Evolutionary conservation across 352 stramenopile species (phyloP).

Genomic region (Phytophthora foliorum): DNA sequence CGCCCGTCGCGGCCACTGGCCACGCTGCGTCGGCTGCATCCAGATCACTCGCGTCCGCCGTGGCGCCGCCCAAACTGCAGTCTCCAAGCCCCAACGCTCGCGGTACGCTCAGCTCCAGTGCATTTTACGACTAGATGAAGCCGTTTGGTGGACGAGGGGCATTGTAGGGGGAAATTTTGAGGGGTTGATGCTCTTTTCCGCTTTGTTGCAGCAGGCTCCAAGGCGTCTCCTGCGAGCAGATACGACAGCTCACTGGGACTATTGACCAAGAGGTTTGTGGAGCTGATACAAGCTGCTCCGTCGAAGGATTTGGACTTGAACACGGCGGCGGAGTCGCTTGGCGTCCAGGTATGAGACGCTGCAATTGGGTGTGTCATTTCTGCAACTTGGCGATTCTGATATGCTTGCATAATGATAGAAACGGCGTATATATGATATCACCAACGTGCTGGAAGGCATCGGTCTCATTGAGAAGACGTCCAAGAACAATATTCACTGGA

Average conservation of each 20-base stretch:
- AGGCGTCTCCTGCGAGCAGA: constrained; percentile 83
- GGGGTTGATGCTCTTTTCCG: not conserved
- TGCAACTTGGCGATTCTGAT: not conserved
- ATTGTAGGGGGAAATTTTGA: not conserved
- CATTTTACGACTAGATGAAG: not conserved
- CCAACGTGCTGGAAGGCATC: constrained; percentile 98
- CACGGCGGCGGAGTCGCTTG: constrained; percentile 84
- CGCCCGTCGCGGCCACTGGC: constrained; percentile 15
- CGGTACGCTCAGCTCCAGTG: constrained; percentile 31
- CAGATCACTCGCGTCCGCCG: constrained; percentile 23
- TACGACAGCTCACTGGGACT: constrained; percentile 97
- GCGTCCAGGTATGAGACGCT: constrained; percentile 68
- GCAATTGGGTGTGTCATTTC: not conserved
- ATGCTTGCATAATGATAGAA: constrained; percentile 66
- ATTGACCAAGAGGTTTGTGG: constrained; percentile 98
- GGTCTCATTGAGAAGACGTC: constrained; percentile 97
- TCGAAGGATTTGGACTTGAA: constrained; percentile 96
- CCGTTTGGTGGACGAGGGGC: not conserved
- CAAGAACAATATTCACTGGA: constrained; percentile 99
- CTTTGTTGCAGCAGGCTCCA: constrained; percentile 34
- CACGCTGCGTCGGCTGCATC: constrained; percentile 24
- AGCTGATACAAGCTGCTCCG: constrained; percentile 92
- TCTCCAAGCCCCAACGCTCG: constrained; percentile 57
- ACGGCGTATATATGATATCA: constrained; percentile 99
- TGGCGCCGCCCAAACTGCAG: constrained; percentile 50